Percentiles rank a stretch among this genome's conserved stretches.
Conservation (phyloP, 768 basidiomycete species). For the Russula dissimulans region DNA sequence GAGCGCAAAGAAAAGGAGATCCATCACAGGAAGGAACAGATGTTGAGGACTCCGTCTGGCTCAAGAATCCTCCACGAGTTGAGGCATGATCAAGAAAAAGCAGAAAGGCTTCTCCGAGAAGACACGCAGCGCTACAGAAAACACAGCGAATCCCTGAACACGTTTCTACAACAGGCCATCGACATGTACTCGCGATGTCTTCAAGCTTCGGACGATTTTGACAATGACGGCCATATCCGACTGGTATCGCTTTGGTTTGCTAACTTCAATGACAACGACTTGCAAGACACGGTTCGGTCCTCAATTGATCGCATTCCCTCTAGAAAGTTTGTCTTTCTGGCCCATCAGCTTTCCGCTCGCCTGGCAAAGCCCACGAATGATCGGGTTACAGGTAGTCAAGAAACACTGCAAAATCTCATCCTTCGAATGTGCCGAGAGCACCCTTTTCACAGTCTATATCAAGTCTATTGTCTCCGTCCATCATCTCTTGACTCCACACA, state of each 20-base stretch:
- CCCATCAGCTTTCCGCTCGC: slow-evolving; percentile 91
- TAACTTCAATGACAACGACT: slow-evolving; percentile 55
- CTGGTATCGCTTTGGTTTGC: slow-evolving; percentile 90
- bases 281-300: slow-evolving; percentile 35
- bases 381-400: slow-evolving; percentile 36
- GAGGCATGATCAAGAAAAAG: slow-evolving; percentile 32
- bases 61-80: slow-evolving; percentile 25
- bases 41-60: slow-evolving; percentile 22
- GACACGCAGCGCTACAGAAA: slow-evolving; percentile 41
- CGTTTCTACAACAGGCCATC: slow-evolving; percentile 67
- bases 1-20: slow-evolving; percentile 69
- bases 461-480: slow-evolving; percentile 66
- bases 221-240: slow-evolving; percentile 70
- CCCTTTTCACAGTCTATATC: slow-evolving; percentile 89
- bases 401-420: slow-evolving; percentile 53
- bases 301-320: slow-evolving; percentile 63
- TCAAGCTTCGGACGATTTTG: slow-evolving; percentile 55
- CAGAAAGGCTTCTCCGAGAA: slow-evolving; percentile 40
- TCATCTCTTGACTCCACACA: slow-evolving; percentile 23
- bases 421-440: slow-evolving; percentile 79
- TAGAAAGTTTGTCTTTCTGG: slow-evolving; percentile 81
- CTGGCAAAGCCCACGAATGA: slow-evolving; percentile 40
- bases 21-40: slow-evolving; percentile 36
- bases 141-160: slow-evolving; percentile 37
- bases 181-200: slow-evolving; percentile 82